phyloP scores from a whole-genome alignment of 129 eudicot genomes.

The Saposhnikovia divaricata region DNA sequence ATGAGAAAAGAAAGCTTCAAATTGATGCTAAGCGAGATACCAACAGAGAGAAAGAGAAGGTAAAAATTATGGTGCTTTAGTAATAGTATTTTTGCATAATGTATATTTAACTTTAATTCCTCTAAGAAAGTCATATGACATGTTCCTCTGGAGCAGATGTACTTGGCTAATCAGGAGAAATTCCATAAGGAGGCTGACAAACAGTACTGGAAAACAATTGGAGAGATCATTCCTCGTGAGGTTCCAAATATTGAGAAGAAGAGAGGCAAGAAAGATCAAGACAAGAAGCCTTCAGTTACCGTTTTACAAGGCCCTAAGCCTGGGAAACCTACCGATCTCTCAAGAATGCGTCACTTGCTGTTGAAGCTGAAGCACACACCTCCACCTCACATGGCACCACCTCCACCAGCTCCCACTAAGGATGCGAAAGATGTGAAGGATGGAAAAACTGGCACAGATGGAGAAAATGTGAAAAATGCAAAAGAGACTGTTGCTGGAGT shows the following conservation, averaged over 20 bases:
- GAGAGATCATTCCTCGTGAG: slow-evolving; percentile 68
- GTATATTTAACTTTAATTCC: not conserved
- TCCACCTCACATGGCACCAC: slow-evolving; percentile 68
- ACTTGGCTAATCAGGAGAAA: slow-evolving; percentile 57
- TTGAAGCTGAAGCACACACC: slow-evolving; percentile 80
- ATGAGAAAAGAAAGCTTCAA: slow-evolving; percentile 61
- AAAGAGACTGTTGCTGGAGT: slow-evolving; percentile 29
- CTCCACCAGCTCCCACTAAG: slow-evolving; percentile 55
- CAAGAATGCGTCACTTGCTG: slow-evolving; percentile 72
- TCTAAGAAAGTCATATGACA: not conserved
- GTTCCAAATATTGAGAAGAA: slow-evolving; percentile 70
- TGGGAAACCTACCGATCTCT: slow-evolving; percentile 85
- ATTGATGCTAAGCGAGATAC: slow-evolving; percentile 58
- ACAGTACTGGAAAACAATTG: slow-evolving; percentile 84
- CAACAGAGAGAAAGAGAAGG: slow-evolving; percentile 88
- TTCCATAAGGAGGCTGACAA: slow-evolving; percentile 74
- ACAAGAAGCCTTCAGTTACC: slow-evolving; percentile 66
- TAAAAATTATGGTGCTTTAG: slow-evolving; percentile 4
- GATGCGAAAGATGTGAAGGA: slow-evolving; percentile 53
- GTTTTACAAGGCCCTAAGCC: slow-evolving; percentile 87
- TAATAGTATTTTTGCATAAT: not conserved
- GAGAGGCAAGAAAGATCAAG: slow-evolving; percentile 78
- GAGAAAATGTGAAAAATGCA: slow-evolving; percentile 28
- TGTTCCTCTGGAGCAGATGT: slow-evolving; percentile 31
- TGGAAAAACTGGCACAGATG: slow-evolving; percentile 16